Percentiles rank a stretch among this genome's conserved stretches.
phyloP scores from a whole-genome alignment of 129 eudicot genomes.

The Pulicaria dysenterica region DNA sequence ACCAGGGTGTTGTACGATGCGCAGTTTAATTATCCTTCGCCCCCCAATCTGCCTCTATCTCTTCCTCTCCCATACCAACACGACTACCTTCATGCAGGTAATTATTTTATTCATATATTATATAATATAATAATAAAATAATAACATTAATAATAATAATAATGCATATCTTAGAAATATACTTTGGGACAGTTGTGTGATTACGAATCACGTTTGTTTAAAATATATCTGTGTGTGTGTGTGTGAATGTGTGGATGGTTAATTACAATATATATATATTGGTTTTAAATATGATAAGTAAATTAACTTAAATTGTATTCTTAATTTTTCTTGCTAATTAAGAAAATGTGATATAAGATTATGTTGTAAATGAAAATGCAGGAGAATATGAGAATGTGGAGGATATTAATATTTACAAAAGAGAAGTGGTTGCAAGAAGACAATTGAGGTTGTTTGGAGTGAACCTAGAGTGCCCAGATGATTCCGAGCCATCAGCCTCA shows the following conservation, averaged over 20 bases:
- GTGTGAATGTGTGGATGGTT: too few relatives aligned
- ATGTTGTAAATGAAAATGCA: not conserved
- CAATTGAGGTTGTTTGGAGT: slow-evolving; percentile 65
- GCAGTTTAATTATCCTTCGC: slow-evolving; percentile 44
- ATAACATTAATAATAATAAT: not conserved
- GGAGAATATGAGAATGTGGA: slow-evolving; percentile 36
- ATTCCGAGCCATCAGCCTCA: slow-evolving; percentile 35
- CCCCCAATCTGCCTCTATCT: slow-evolving; percentile 18
- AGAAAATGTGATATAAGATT: not conserved
- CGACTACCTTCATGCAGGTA: slow-evolving; percentile 27
- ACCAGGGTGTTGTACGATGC: slow-evolving; percentile 29
- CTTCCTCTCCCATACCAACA: slow-evolving; percentile 28
- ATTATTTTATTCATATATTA: not conserved
- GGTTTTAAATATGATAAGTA: too few relatives aligned
- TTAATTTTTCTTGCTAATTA: not conserved
- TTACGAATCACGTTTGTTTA: too few relatives aligned
- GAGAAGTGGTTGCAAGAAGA: slow-evolving; percentile 38
- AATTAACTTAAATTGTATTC: too few relatives aligned
- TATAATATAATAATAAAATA: not conserved
- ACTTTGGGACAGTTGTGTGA: too few relatives aligned
- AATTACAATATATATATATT: too few relatives aligned
- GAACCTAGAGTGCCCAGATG: slow-evolving; percentile 53
- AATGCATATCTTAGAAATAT: too few relatives aligned
- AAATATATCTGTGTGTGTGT: too few relatives aligned
- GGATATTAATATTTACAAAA: slow-evolving; percentile 20